A percentile compares a stretch with the other conserved stretches of the same genome.
Evolutionary conservation across 345 rosid species (phyloP).

Genomic region (Salix arbutifolia): DNA sequence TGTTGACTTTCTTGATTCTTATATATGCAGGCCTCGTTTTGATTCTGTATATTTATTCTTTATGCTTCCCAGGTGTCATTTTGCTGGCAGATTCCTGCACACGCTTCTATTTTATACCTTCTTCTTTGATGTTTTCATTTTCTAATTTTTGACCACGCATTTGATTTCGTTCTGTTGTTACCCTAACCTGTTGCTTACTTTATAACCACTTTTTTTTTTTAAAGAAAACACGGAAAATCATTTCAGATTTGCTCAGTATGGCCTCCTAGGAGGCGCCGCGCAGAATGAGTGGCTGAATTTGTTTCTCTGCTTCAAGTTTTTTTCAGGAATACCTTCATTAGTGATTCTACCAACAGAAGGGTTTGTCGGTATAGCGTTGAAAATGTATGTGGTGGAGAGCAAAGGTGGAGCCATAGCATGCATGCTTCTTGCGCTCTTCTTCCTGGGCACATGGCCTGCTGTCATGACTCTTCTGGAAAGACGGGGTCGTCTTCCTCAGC

Average conservation of each 20-base stretch:
- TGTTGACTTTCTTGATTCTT: not conserved
- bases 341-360: constrained; percentile 8
- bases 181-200: no score
- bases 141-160: not conserved
- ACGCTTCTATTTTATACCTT: not conserved
- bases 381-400: constrained; percentile 74
- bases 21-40: not conserved
- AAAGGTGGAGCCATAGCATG: constrained; percentile 79
- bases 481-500: constrained; percentile 86
- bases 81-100: not conserved
- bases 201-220: no score
- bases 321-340: constrained; percentile 12
- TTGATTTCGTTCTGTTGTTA: no score
- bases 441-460: constrained; percentile 91
- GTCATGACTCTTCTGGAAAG: constrained; percentile 68
- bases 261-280: not conserved
- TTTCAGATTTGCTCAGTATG: not conserved
- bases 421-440: constrained; percentile 57
- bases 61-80: not conserved
- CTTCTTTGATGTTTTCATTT: no score
- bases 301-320: constrained; percentile 22
- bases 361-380: constrained; percentile 13
- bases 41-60: not conserved
- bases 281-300: not conserved
- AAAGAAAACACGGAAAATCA: no score